Evolutionary conservation across 305 asterid species (phyloP).

Genomic region (Fraxinus platypoda): DNA sequence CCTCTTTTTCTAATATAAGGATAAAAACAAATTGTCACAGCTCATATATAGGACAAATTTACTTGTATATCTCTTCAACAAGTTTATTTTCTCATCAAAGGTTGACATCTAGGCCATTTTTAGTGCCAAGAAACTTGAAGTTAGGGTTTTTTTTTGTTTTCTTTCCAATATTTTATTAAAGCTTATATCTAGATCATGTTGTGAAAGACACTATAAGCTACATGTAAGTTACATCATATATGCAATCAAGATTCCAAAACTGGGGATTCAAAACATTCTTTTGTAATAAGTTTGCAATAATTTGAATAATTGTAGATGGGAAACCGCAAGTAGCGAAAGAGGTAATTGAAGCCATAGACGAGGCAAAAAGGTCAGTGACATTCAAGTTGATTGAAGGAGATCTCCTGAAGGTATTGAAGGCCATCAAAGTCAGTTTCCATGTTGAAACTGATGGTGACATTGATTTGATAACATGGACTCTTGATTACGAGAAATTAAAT

Average conservation of each 20-base stretch:
- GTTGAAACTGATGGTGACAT: slow-evolving; percentile 19
- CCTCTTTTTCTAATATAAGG: neutral
- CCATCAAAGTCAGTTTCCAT: slow-evolving; percentile 9
- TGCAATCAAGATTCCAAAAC: neutral
- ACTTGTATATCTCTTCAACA: neutral
- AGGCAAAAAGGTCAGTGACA: slow-evolving; percentile 20
- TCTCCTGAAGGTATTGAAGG: slow-evolving; percentile 12
- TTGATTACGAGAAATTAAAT: slow-evolving; percentile 25
- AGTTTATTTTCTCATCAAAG: neutral
- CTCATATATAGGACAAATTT: neutral
- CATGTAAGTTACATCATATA: neutral
- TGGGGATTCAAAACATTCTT: neutral
- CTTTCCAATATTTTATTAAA: too few relatives aligned
- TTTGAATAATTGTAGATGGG: slow-evolving; percentile 5
- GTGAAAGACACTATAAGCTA: neutral
- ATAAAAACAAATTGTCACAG: neutral
- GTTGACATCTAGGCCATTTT: neutral
- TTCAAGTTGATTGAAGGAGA: slow-evolving; percentile 29
- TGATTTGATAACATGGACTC: slow-evolving; percentile 15
- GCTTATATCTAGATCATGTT: neutral
- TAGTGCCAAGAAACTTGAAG: neutral
- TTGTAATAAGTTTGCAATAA: neutral
- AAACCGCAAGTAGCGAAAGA: slow-evolving; percentile 3
- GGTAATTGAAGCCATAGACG: slow-evolving; percentile 24
- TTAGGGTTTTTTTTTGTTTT: too few relatives aligned